These are phyloP conservation scores for Mercurialis annua DNA, from an alignment of 345 rosid genomes.

Conservation along the genomic window DNA sequence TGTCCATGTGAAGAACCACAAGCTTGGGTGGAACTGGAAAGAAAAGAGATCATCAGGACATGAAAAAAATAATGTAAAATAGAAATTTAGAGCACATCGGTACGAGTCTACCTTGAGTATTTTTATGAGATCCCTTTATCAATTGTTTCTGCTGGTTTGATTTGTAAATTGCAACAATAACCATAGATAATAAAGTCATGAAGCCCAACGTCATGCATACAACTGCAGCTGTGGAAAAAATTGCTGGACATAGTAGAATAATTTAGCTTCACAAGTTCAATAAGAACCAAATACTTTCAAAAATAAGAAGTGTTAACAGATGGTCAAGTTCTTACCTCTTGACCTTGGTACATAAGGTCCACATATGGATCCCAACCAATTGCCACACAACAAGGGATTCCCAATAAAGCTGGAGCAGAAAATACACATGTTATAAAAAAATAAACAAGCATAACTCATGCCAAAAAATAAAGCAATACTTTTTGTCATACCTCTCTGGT, in stretches of 20 bases:
- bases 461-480: neutral
- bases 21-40: slow-evolving; percentile 69
- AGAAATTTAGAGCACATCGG: neutral
- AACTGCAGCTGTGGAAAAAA: slow-evolving; percentile 56
- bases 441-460: neutral
- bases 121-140: slow-evolving; percentile 25
- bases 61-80: neutral
- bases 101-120: slow-evolving; percentile 37
- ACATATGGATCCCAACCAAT: slow-evolving; percentile 81
- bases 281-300: neutral
- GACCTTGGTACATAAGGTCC: slow-evolving; percentile 46
- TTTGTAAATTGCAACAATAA: slow-evolving; percentile 51
- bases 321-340: slow-evolving; percentile 40
- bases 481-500: slow-evolving; percentile 47
- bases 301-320: neutral
- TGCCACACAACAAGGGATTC: slow-evolving; percentile 74
- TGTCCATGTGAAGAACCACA: slow-evolving; percentile 91
- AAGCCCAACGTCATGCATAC: slow-evolving; percentile 63
- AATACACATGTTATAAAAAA: neutral
- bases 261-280: neutral
- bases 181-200: slow-evolving; percentile 44
- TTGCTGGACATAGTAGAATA: slow-evolving; percentile 21
- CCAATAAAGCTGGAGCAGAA: slow-evolving; percentile 56
- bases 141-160: slow-evolving; percentile 46
- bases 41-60: neutral